Evolutionary conservation across 331 rosid genomes (phyloP).

Genomic region (Spiraea crenata): DNA sequence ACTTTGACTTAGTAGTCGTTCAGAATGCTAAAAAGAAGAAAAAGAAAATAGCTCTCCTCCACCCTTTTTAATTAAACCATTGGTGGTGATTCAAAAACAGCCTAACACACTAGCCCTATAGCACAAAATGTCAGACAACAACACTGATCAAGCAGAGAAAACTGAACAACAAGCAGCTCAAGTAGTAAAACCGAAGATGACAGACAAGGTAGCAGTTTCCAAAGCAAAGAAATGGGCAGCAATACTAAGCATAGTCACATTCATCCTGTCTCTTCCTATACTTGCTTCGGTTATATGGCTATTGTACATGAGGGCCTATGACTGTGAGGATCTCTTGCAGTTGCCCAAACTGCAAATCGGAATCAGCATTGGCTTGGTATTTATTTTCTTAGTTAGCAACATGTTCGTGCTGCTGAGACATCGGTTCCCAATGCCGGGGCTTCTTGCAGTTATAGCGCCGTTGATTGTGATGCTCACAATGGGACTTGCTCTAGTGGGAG

Average conservation of each 20-base stretch:
- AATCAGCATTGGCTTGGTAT: slow-evolving; percentile 12
- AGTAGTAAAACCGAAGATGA: background rate
- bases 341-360: slow-evolving; percentile 16
- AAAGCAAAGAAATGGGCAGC: background rate
- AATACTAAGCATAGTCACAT: background rate
- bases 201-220: background rate
- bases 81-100: too few relatives aligned
- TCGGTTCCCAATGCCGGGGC: slow-evolving; percentile 23
- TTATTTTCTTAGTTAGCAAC: slow-evolving; percentile 24
- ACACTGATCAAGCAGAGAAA: too few relatives aligned
- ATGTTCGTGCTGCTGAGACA: slow-evolving; percentile 13
- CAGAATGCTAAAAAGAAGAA: too few relatives aligned
- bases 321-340: slow-evolving; percentile 25
- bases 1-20: too few relatives aligned
- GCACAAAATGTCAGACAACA: too few relatives aligned
- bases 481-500: slow-evolving; percentile 30
- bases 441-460: slow-evolving; percentile 22
- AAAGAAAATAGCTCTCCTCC: too few relatives aligned
- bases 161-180: too few relatives aligned
- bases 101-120: too few relatives aligned
- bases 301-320: slow-evolving; percentile 14
- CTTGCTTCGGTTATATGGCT: slow-evolving; percentile 31
- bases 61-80: too few relatives aligned
- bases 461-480: slow-evolving; percentile 21
- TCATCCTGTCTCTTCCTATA: slow-evolving; percentile 20